phyloP scores from a whole-genome alignment of 2,329 filamentous ascomycete genomes.

The Fusarium sp. region DNA sequence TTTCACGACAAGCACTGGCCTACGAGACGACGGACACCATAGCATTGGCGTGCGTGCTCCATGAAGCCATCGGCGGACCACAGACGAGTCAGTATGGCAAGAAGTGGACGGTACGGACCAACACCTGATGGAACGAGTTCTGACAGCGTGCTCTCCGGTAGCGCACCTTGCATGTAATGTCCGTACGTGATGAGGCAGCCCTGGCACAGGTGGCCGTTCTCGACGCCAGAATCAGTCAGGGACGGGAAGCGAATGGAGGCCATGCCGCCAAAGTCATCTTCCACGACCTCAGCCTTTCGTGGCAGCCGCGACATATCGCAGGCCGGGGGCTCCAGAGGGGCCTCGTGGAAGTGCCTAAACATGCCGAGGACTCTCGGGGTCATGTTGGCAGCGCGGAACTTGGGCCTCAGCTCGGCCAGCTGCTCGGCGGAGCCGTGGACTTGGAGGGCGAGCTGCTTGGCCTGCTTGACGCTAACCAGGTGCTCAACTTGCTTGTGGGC shows the following conservation, averaged over 20 bases:
- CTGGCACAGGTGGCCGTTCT: constrained; percentile 39
- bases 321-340: constrained; percentile 36
- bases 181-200: constrained; percentile 40
- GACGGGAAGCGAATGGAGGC: constrained; percentile 44
- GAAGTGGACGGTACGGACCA: constrained; percentile 36
- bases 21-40: constrained; percentile 35
- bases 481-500: constrained; percentile 25
- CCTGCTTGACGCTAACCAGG: constrained; percentile 46
- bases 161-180: constrained; percentile 32
- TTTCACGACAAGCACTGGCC: constrained; percentile 10
- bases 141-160: constrained; percentile 27
- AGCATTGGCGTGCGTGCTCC: constrained; percentile 39
- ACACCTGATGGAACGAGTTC: constrained; percentile 34
- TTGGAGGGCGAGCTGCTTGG: constrained; percentile 42
- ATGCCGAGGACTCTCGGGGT: constrained; percentile 32
- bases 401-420: constrained; percentile 24
- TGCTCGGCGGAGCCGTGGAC: constrained; percentile 40
- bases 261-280: constrained; percentile 42
- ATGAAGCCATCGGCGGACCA: constrained; percentile 35
- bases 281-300: constrained; percentile 26
- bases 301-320: constrained; percentile 38
- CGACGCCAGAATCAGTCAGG: constrained; percentile 25
- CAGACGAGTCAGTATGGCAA: constrained; percentile 32
- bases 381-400: constrained; percentile 11
- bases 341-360: constrained; percentile 36